A percentile compares a stretch with the other conserved stretches of the same genome.
Evolutionary conservation across 768 basidiomycete species (phyloP).

Genomic region (Boletus rubescentipes): DNA sequence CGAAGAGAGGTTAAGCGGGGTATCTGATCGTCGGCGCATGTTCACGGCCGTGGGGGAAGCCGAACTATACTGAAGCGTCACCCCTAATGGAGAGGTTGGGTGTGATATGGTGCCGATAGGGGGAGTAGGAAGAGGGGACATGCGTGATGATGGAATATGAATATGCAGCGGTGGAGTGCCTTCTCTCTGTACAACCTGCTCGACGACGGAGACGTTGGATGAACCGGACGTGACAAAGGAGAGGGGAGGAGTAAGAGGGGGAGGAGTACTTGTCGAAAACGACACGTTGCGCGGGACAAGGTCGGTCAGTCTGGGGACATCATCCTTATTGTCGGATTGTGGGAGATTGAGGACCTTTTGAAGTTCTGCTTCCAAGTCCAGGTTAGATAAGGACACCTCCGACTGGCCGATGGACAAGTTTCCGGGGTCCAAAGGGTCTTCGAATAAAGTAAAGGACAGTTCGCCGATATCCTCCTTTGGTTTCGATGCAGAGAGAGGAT

Average conservation of each 20-base stretch:
- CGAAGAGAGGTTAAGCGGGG: conserved; percentile 18
- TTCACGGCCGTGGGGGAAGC: conserved; percentile 21
- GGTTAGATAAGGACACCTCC: conserved; percentile 35
- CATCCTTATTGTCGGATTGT: conserved; percentile 8
- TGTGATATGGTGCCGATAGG: neutral
- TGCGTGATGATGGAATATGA: conserved; percentile 3
- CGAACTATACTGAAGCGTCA: conserved; percentile 11
- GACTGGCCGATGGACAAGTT: conserved; percentile 38
- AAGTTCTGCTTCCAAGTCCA: conserved; percentile 34
- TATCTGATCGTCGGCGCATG: conserved; percentile 23
- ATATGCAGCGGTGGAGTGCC: neutral
- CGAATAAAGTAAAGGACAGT: conserved; percentile 28
- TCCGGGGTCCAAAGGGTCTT: conserved; percentile 30
- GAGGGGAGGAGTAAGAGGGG: conserved; percentile 19
- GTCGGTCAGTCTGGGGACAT: conserved; percentile 24
- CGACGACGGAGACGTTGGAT: conserved; percentile 15
- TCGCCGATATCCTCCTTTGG: conserved; percentile 28
- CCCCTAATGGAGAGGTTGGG: conserved; percentile 13
- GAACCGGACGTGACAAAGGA: conserved; percentile 20
- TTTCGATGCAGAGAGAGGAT: conserved; percentile 22
- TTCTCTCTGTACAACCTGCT: conserved; percentile 9
- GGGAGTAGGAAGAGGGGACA: neutral
- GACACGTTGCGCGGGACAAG: conserved; percentile 22
- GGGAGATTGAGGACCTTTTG: conserved; percentile 20
- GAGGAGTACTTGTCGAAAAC: conserved; percentile 31